phyloP scores from a whole-genome alignment of 2,329 filamentous ascomycete genomes.

The Volutella citrinella region DNA sequence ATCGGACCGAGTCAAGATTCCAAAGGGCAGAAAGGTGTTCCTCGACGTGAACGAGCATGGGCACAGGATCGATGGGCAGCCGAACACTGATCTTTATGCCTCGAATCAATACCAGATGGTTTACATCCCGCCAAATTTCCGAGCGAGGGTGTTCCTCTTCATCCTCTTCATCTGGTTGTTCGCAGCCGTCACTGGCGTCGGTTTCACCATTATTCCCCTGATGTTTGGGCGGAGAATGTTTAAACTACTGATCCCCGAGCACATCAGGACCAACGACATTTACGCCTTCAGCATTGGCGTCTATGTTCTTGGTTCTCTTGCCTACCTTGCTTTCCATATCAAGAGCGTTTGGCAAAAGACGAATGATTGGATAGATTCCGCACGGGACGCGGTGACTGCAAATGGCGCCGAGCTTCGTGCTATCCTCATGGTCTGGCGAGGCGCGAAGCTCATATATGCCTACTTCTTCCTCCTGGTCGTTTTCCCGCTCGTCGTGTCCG shows the following conservation, averaged over 20 bases:
- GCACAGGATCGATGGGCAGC: conserved; percentile 60
- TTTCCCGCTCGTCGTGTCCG: conserved; percentile 75
- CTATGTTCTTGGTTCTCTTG: conserved; percentile 69
- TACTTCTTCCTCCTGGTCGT: conserved; percentile 73
- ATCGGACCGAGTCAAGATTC: conserved; percentile 91
- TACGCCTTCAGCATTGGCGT: conserved; percentile 93
- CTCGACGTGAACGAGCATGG: conserved; percentile 65
- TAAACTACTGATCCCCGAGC: conserved; percentile 65
- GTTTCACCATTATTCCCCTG: conserved; percentile 81
- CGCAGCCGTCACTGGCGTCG: conserved; percentile 81
- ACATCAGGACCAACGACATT: conserved; percentile 83
- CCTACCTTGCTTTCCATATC: conserved; percentile 59
- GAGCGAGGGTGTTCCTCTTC: conserved; percentile 75
- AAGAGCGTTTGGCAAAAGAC: conserved; percentile 34
- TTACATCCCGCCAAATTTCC: conserved; percentile 84
- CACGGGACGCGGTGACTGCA: conserved; percentile 18
- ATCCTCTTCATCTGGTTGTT: conserved; percentile 92
- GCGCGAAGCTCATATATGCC: conserved; percentile 63
- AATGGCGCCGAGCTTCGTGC: conserved; percentile 23
- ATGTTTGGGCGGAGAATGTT: conserved; percentile 81
- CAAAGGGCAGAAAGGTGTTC: conserved; percentile 80
- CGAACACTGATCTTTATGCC: conserved; percentile 48
- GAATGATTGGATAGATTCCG: conserved; percentile 26
- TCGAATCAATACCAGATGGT: conserved; percentile 66
- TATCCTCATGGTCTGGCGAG: conserved; percentile 28